Evolutionary conservation across 1,284 basidiomycete species (phyloP).

Genomic region (Leccinum glutinopallens): DNA sequence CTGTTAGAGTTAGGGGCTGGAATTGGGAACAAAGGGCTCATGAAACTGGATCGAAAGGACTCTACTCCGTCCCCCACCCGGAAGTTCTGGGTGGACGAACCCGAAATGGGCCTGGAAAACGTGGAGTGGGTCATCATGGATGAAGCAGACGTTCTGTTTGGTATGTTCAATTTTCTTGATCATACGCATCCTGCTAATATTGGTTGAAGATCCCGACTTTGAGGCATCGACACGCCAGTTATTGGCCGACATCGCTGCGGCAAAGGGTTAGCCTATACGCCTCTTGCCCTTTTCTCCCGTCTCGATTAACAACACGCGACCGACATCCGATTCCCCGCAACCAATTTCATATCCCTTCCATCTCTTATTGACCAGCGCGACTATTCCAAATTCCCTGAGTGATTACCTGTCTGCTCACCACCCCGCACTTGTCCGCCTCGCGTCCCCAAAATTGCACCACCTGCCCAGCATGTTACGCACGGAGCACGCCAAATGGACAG

Average conservation of each 20-base stretch:
- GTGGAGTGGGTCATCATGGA: slow-evolving; percentile 88
- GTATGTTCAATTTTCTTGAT: slow-evolving; percentile 42
- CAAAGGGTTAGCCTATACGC: slow-evolving; percentile 53
- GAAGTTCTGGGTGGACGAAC: slow-evolving; percentile 41
- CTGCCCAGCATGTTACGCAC: slow-evolving; percentile 71
- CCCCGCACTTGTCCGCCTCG: slow-evolving; percentile 63
- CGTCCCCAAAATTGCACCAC: slow-evolving; percentile 78
- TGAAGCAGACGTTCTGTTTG: slow-evolving; percentile 89
- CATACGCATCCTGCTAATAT: slow-evolving; percentile 2
- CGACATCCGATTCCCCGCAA: slow-evolving; percentile 25
- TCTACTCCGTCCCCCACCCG: slow-evolving; percentile 26
- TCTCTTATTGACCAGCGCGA: slow-evolving; percentile 83
- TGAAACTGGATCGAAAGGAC: slow-evolving; percentile 26
- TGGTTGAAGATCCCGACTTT: slow-evolving; percentile 67
- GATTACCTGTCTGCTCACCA: slow-evolving; percentile 64
- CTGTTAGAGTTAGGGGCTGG: slow-evolving; percentile 76
- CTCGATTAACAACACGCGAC: slow-evolving; percentile 16
- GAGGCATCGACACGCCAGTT: slow-evolving; percentile 67
- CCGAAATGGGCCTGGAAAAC: slow-evolving; percentile 59
- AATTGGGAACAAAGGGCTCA: slow-evolving; percentile 46
- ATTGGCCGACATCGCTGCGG: slow-evolving; percentile 67
- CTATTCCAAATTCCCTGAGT: slow-evolving; percentile 78
- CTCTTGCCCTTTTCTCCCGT: slow-evolving; percentile 29
- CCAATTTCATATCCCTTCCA: slow-evolving; percentile 67
- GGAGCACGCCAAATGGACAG: slow-evolving; percentile 73